phyloP scores from a whole-genome alignment of 495 filamentous ascomycete species.

The Aspergillus sparsus region DNA sequence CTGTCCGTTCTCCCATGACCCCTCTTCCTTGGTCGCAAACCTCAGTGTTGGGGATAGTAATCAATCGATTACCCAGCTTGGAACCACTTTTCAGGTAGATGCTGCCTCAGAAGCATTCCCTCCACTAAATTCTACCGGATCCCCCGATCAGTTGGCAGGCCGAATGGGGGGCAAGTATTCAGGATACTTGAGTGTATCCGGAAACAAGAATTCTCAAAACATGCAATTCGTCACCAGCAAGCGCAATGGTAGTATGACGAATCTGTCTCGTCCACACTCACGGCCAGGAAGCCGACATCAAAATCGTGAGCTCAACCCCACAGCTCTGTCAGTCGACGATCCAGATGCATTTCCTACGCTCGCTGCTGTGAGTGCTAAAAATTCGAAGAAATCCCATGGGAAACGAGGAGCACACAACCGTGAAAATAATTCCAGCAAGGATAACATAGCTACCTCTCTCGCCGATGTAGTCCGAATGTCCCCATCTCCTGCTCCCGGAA shows the following conservation, averaged over 20 bases:
- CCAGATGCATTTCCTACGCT: constrained; percentile 94
- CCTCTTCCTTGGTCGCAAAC: constrained; percentile 71
- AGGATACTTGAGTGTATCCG: constrained; percentile 32
- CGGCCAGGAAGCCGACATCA: constrained; percentile 86
- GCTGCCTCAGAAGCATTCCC: constrained; percentile 78
- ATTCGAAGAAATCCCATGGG: constrained; percentile 82
- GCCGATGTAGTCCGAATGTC: constrained; percentile 95
- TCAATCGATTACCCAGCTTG: constrained; percentile 25
- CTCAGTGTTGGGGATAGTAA: constrained; percentile 64
- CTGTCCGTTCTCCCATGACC: constrained; percentile 98
- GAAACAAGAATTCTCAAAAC: constrained; percentile 23
- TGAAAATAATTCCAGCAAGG: constrained; percentile 53
- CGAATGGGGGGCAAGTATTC: constrained; percentile 48
- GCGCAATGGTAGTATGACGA: constrained; percentile 51
- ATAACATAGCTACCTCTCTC: constrained; percentile 74
- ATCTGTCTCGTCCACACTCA: constrained; percentile 65
- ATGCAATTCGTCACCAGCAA: constrained; percentile 43
- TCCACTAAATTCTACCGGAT: constrained; percentile 57
- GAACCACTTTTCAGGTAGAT: constrained; percentile 75
- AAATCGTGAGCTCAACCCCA: constrained; percentile 63
- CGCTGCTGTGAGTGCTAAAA: constrained; percentile 75
- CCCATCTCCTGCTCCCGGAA: constrained; percentile 66
- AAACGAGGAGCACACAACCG: constrained; percentile 76
- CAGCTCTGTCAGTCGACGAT: constrained; percentile 83
- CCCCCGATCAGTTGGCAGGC: constrained; percentile 60